Conservation (phyloP, 148 eudicot genomes). For the Beta vulgaris region DNA sequence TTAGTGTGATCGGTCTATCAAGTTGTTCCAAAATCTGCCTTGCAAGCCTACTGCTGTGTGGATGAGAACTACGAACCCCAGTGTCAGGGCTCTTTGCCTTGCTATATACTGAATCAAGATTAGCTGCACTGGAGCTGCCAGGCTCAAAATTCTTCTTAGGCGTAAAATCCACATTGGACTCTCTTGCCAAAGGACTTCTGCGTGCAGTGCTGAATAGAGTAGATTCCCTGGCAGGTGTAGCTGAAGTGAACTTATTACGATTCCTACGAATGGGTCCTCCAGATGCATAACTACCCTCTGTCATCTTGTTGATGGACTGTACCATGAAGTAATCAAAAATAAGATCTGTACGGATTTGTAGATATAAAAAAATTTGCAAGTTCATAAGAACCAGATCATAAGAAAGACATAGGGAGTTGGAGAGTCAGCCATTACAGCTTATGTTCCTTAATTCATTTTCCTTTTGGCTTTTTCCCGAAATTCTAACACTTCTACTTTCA, state of each 20-base stretch:
- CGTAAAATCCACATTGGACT: conserved; percentile 33
- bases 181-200: conserved; percentile 31
- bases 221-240: conserved; percentile 50
- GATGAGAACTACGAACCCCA: conserved; percentile 33
- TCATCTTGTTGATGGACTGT: conserved; percentile 37
- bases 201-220: conserved; percentile 36
- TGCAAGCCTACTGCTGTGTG: conserved; percentile 50
- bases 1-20: conserved; percentile 54
- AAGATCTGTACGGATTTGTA: neutral
- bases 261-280: conserved; percentile 75
- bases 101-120: conserved; percentile 22
- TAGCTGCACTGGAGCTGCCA: conserved; percentile 31
- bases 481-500: too few relatives aligned
- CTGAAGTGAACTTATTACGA: conserved; percentile 52
- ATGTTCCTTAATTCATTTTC: too few relatives aligned
- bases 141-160: conserved; percentile 42
- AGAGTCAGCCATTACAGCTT: neutral
- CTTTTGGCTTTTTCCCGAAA: too few relatives aligned
- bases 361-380: neutral
- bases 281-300: conserved; percentile 47
- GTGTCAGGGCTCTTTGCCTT: conserved; percentile 30
- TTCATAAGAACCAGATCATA: neutral
- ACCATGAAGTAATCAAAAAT: conserved; percentile 11
- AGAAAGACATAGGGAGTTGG: neutral
- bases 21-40: conserved; percentile 78